Base-by-base conservation (phyloP, 2,329 filamentous ascomycete genomes). In the Dactylellina parvicollis region DNA sequence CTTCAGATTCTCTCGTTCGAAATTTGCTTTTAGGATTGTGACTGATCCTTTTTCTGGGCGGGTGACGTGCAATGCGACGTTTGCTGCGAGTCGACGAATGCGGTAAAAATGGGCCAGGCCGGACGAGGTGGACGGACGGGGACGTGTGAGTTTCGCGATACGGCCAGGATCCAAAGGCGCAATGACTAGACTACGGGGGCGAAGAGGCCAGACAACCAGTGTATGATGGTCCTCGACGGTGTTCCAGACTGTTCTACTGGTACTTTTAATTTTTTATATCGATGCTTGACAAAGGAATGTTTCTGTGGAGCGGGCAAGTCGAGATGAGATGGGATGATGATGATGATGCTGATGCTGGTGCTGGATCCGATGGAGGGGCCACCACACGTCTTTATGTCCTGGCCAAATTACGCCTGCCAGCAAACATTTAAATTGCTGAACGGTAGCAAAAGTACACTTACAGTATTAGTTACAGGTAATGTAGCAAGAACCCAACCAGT, bases 131-230 rank as follows among this genome's bases (percentile, higher is more conserved):
- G 30, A 32, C 30, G 12, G 30, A 32, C 30, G 42, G 38, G 28
- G 32, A 28, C 42, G 44, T 18, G 38, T 54, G 54, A 56, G 44
- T 36, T 73, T 46, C 54, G 60, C 61, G 69, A 73, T 55, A 20
- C 30, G 34, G 44, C 30, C 36, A n/a, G 38, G 30, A 18, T 40
- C 49, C 56, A 71, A 71, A 62, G 50, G 44, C 56, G 56, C 64
- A 69, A 55, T 65, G 40, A 57, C 32, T 54, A 24, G 47, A 61
- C 38, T 18, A 32, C 30, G 30, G 30, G 46, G 32, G 2, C 49
- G 42, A 30, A 59, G 46, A 26, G 55, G 46, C 65, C 65, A 70
- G 65, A 61, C 65, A 61, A 59, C 65, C 65, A 54, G 65, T 61
- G 65, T 60, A 40, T 60, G 64, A 34, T 28, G 26, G n/a, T 14